These are phyloP conservation scores for Crassisporium funariophilum DNA, from an alignment of 768 basidiomycete genomes.

Conservation along the genomic window DNA sequence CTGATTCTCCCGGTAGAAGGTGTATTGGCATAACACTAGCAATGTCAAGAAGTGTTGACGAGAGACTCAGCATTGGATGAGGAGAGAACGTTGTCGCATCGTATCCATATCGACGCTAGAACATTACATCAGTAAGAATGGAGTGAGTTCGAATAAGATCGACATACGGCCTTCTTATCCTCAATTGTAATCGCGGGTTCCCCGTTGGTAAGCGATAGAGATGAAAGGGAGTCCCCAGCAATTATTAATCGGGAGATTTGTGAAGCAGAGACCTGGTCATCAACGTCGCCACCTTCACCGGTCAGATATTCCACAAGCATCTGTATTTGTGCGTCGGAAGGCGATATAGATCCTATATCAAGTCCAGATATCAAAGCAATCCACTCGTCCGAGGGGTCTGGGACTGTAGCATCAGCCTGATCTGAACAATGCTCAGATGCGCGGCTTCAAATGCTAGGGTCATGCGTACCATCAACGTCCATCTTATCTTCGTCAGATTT, in stretches of 20 bases:
- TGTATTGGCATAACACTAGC: conserved; percentile 81
- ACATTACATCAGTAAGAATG: conserved; percentile 2
- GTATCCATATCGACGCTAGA: conserved; percentile 65
- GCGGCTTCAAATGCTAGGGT: conserved; percentile 4
- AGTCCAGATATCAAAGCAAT: conserved; percentile 87
- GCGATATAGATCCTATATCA: conserved; percentile 64
- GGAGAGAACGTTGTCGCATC: conserved; percentile 69
- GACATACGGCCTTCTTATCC: conserved; percentile 60
- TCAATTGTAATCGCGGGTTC: conserved; percentile 36
- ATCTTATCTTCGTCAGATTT: conserved; percentile 44
- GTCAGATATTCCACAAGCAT: conserved; percentile 89
- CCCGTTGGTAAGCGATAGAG: conserved; percentile 37
- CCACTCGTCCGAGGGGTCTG: conserved; percentile 62
- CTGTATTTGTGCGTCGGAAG: conserved; percentile 74
- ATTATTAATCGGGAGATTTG: conserved; percentile 85
- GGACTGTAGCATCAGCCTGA: conserved; percentile 3
- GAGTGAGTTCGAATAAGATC: background rate
- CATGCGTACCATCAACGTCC: conserved; percentile 69
- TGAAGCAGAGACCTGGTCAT: conserved; percentile 65
- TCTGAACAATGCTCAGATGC: conserved; percentile 4
- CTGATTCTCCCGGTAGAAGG: conserved; percentile 83
- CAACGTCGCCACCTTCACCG: conserved; percentile 75
- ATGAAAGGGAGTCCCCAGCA: conserved; percentile 84
- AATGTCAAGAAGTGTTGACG: conserved; percentile 74
- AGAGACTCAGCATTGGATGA: conserved; percentile 72